A percentile compares a stretch with the other conserved stretches of the same genome.
Conservation (phyloP, 2,329 filamentous ascomycete genomes). For the Ilyonectria sp. region DNA sequence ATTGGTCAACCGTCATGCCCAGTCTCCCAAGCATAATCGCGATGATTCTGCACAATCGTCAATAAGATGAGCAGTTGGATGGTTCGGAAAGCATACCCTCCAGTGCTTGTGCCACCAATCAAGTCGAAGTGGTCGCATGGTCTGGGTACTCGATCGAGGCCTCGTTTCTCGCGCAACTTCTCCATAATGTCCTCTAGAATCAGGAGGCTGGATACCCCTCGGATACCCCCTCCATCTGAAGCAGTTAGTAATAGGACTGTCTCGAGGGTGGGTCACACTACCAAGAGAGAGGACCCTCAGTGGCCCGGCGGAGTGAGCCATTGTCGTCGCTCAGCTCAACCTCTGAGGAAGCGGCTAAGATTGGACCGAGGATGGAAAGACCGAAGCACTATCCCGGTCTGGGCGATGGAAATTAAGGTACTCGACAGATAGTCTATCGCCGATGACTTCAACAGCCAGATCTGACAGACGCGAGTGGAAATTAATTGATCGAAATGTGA, state of each 20-base stretch:
- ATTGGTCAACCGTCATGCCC: constrained; percentile 56
- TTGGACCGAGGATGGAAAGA: neutral
- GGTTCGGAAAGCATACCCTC: constrained; percentile 37
- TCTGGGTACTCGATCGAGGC: constrained; percentile 36
- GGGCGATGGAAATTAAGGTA: neutral
- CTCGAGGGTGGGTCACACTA: neutral
- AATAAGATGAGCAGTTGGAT: neutral
- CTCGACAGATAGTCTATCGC: too few relatives aligned
- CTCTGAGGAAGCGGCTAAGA: neutral
- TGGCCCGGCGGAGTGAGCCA: neutral
- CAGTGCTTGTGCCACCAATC: constrained; percentile 51
- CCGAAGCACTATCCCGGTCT: neutral
- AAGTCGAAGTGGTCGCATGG: constrained; percentile 50
- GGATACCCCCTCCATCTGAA: constrained; percentile 46
- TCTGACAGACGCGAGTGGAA: neutral
- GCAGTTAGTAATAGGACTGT: neutral
- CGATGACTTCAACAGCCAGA: neutral
- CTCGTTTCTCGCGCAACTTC: constrained; percentile 28
- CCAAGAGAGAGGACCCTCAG: constrained; percentile 19
- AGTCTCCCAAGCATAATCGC: constrained; percentile 60
- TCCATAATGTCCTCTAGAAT: constrained; percentile 48
- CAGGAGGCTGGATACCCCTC: constrained; percentile 46
- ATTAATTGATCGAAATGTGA: too few relatives aligned
- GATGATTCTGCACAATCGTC: constrained; percentile 50
- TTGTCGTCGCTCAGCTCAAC: neutral